Evolutionary conservation across 2,329 filamentous ascomycete species (phyloP), one percentile per base, ranked within the genome.

Genomic region (Elsinoe perseae): DNA sequence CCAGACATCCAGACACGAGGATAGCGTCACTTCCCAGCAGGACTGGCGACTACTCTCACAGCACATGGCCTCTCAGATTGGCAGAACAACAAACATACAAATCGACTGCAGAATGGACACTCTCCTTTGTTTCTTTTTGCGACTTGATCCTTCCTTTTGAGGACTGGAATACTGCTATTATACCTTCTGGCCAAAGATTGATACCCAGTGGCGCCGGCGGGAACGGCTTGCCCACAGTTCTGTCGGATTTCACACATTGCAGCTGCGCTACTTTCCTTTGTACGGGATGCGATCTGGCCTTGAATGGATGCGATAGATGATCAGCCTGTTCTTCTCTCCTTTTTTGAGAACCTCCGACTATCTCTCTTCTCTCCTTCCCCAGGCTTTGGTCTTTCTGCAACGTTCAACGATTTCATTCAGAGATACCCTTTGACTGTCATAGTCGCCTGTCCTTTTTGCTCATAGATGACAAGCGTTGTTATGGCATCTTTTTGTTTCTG

Each of bases 381-480:
- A 30, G 20, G 25, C 27, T 50, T 20, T n/a, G 44, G 21, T 50
- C 44, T 32, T 30, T 32, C 25, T 30, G 44, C 44, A 16, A 50
- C 44, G 25, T 32, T 27, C 44, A 50, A 23, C 18, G 25, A 38
- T 25, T 32, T 30, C 20, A 14, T 52, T 38, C 30, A 50, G 48
- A 52, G 48, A 52, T 52, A 52, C 48, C 48, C 48, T 52, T 52
- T 28, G 48, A 52, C 48, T 52, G 21, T 30, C 30, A 52, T 32
- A 52, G 30, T 38, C 48, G 48, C 27, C 48, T 52, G 48, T 52
- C 48, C 30, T 52, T 52, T 52, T 36, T 25, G 30, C 28, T 21
- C 23, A 52, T 34, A 52, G 28, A 36, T 23, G 48, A 52, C 48
- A 32, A 30, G 12, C 27, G 14, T 25, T 50, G 44, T 50, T 18